These are phyloP conservation scores for Scorias spongiosa DNA, from an alignment of 2,329 filamentous ascomycete genomes.

Conservation along the genomic window DNA sequence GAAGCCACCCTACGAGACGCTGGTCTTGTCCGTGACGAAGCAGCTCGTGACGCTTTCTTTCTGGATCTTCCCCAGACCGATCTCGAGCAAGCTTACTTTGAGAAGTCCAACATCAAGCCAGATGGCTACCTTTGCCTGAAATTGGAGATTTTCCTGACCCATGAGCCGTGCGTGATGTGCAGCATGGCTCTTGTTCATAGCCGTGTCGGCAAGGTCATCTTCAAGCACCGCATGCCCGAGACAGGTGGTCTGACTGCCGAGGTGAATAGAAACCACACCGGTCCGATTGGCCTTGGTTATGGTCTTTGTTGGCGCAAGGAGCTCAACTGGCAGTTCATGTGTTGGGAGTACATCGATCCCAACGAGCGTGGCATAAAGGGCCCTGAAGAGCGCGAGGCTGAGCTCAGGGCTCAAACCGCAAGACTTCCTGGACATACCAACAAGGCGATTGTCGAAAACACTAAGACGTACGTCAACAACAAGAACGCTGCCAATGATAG, in stretches of 20 bases:
- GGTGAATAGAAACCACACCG: constrained; percentile 21
- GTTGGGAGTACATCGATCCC: constrained; percentile 46
- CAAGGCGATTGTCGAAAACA: background rate
- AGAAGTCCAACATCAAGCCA: constrained; percentile 47
- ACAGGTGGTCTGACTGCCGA: constrained; percentile 78
- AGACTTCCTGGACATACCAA: background rate
- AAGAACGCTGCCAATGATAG: background rate
- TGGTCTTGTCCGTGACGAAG: constrained; percentile 19
- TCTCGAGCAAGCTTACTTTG: constrained; percentile 48
- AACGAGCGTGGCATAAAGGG: background rate
- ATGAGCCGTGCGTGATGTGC: constrained; percentile 94
- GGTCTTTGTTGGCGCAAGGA: constrained; percentile 54
- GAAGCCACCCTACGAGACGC: constrained; percentile 17
- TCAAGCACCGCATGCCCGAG: constrained; percentile 60
- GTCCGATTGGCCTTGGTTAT: constrained; percentile 31
- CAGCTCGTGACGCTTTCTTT: constrained; percentile 40
- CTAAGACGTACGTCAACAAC: background rate
- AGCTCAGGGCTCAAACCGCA: background rate
- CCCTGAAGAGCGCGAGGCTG: background rate
- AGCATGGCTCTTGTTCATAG: constrained; percentile 94
- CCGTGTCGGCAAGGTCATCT: constrained; percentile 73
- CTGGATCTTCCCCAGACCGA: constrained; percentile 53
- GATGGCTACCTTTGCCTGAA: constrained; percentile 90
- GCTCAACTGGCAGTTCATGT: constrained; percentile 73
- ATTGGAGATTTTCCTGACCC: constrained; percentile 83